Conservation (phyloP, 2,329 filamentous ascomycete genomes). For the Neopestalotiopsis sp. region DNA sequence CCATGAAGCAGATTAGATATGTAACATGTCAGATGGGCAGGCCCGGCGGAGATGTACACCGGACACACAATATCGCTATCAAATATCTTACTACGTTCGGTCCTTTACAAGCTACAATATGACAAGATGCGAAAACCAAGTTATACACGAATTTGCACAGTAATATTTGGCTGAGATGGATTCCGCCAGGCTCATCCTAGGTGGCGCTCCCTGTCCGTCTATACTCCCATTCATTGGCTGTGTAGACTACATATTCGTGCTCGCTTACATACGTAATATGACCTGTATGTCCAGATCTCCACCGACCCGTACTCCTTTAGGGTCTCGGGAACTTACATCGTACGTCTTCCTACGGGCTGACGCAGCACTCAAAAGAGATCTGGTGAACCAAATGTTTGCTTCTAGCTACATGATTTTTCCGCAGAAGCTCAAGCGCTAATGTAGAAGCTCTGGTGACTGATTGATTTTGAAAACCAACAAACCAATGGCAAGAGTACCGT, state of each 20-base stretch:
- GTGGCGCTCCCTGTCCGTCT: background rate
- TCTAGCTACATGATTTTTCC: too few species aligned
- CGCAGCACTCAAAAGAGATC: background rate
- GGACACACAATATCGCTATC: background rate
- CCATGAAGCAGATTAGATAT: background rate
- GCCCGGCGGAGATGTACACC: background rate
- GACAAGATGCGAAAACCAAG: background rate
- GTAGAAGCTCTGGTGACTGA: too few species aligned
- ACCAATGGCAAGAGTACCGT: slow-evolving; percentile 1
- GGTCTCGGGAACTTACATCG: background rate
- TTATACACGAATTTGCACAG: too few species aligned
- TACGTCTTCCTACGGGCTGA: background rate
- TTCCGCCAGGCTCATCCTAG: background rate
- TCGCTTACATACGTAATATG: background rate
- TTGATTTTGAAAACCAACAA: background rate
- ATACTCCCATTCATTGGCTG: background rate
- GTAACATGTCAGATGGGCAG: background rate
- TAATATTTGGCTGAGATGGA: background rate
- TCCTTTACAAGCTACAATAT: background rate
- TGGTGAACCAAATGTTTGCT: background rate
- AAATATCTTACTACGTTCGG: background rate
- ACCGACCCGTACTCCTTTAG: background rate
- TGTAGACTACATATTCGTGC: background rate
- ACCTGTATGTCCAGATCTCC: background rate
- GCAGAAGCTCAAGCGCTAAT: too few species aligned